Conservation (phyloP, 1,284 basidiomycete species). For the Anthracocystis walkeri region DNA sequence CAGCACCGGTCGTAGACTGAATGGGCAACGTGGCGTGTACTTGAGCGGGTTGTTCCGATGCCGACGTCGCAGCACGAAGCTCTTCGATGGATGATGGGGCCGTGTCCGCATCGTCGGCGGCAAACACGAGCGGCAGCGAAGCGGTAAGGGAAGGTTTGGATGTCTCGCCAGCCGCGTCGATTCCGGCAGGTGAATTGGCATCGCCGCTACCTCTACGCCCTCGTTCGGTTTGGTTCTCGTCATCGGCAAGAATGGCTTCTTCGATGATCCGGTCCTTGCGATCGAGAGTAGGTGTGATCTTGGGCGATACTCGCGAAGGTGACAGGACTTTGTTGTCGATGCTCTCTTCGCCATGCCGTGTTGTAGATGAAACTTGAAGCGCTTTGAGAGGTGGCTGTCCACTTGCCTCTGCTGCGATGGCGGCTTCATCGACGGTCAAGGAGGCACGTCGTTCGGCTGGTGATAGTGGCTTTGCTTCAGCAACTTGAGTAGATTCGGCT, state of each 20-base stretch:
- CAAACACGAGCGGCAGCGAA: conserved; percentile 17
- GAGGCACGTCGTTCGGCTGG: conserved; percentile 34
- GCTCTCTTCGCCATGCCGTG: conserved; percentile 28
- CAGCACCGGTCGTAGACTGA: neutral
- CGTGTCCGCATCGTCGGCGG: conserved; percentile 30
- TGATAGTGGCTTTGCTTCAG: conserved; percentile 25
- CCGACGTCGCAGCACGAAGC: conserved; percentile 20
- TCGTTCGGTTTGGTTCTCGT: conserved; percentile 22
- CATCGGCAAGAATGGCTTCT: conserved; percentile 48
- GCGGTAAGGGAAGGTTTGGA: conserved; percentile 5
- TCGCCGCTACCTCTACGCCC: conserved; percentile 19
- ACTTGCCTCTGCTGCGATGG: conserved; percentile 49
- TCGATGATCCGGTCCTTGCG: conserved; percentile 54
- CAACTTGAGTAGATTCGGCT: neutral
- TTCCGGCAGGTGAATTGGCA: neutral
- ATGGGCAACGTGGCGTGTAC: conserved; percentile 9
- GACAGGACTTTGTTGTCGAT: conserved; percentile 11
- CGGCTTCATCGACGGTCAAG: conserved; percentile 45
- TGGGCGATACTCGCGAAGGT: conserved; percentile 30
- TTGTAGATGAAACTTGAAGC: conserved; percentile 40
- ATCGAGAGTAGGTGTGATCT: conserved; percentile 21
- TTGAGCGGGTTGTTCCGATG: conserved; percentile 2
- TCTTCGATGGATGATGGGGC: conserved; percentile 34
- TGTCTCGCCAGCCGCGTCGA: neutral
- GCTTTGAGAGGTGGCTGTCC: conserved; percentile 43